phyloP scores from a whole-genome alignment of 1,284 basidiomycete genomes.

The Hemileia vastatrix region DNA sequence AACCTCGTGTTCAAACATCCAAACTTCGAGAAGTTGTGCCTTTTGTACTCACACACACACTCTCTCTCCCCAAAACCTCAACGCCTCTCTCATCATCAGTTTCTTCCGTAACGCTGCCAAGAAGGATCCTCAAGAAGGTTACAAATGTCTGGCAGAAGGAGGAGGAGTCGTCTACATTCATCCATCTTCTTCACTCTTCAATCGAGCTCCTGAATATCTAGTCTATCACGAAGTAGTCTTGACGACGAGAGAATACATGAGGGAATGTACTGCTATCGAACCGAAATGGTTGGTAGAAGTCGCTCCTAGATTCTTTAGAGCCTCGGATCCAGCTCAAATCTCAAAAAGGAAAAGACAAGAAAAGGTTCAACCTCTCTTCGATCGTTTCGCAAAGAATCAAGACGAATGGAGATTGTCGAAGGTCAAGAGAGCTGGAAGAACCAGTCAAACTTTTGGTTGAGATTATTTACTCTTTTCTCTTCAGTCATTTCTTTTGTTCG shows the following conservation, averaged over 20 bases:
- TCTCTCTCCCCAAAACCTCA: no score
- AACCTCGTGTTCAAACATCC: no score
- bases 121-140: conserved; percentile 89
- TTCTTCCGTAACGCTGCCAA: conserved; percentile 94
- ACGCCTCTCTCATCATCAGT: not conserved
- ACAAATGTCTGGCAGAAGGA: conserved; percentile 93
- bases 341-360: conserved; percentile 93
- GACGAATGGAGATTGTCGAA: conserved; percentile 83
- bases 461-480: conserved; percentile 23
- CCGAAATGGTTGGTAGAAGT: conserved; percentile 98
- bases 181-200: conserved; percentile 89
- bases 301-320: conserved; percentile 93
- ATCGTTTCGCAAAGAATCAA: conserved; percentile 61
- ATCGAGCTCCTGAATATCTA: conserved; percentile 71
- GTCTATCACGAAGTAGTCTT: conserved; percentile 66
- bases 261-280: conserved; percentile 89
- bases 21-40: no score
- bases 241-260: conserved; percentile 76
- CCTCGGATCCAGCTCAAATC: conserved; percentile 89
- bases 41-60: no score
- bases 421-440: conserved; percentile 72
- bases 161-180: conserved; percentile 85
- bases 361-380: conserved; percentile 86
- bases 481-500: no score
- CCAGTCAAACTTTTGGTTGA: conserved; percentile 47